phyloP scores from a whole-genome alignment of 805 yeast genomes.

The Saccharomycopsis oosterbeekiorum region DNA sequence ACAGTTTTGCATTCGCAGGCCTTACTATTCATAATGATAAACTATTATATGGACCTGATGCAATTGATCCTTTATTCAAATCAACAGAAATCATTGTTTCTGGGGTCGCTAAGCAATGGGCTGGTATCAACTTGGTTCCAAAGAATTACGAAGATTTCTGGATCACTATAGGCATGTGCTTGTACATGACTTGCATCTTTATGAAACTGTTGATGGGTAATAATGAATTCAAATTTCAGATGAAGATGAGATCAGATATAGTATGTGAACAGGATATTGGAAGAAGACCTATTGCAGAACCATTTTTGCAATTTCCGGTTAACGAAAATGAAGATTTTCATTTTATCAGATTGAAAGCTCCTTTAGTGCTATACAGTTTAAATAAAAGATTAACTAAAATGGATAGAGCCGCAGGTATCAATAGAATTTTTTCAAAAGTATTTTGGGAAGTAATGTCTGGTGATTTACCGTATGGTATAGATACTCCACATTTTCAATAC shows the following conservation, averaged over 20 bases:
- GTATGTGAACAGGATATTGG: conserved; percentile 70
- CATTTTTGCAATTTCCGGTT: conserved; percentile 57
- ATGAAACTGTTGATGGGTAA: conserved; percentile 64
- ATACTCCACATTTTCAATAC: conserved; percentile 78
- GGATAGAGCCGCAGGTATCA: conserved; percentile 85
- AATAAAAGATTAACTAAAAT: conserved; percentile 94
- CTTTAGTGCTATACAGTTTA: conserved; percentile 71
- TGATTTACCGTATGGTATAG: conserved; percentile 69
- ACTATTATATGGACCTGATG: conserved; percentile 58
- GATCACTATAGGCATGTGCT: conserved; percentile 80
- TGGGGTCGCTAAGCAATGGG: conserved; percentile 81
- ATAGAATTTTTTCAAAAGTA: conserved; percentile 83
- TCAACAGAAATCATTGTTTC: conserved; percentile 60
- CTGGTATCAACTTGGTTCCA: conserved; percentile 86
- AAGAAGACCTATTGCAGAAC: conserved; percentile 71
- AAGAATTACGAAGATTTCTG: conserved; percentile 70
- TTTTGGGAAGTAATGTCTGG: conserved; percentile 94
- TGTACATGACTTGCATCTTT: conserved; percentile 72
- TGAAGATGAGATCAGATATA: conserved; percentile 53
- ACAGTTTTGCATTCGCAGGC: conserved; percentile 63
- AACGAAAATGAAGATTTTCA: conserved; percentile 35
- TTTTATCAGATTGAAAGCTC: conserved; percentile 72
- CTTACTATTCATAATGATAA: conserved; percentile 50
- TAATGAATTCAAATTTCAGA: conserved; percentile 68
- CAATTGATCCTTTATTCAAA: conserved; percentile 69